Evolutionary conservation across 2,329 filamentous ascomycete species (phyloP).

Genomic region (Cordyceps militaris): DNA sequence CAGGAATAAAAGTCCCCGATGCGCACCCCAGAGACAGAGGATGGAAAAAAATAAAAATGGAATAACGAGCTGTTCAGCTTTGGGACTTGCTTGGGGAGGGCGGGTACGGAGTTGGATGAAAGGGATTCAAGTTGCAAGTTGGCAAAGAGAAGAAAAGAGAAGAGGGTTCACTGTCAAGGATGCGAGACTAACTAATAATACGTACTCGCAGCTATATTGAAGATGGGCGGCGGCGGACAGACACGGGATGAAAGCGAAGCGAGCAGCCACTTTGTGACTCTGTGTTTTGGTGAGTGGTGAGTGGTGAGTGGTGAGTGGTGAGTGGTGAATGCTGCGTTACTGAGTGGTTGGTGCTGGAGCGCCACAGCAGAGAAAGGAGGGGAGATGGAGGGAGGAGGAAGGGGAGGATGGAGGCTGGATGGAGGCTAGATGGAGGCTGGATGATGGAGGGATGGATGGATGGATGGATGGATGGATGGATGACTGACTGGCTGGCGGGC

Average conservation of each 20-base stretch:
- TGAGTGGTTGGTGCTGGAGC: not conserved
- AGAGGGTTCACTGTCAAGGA: conserved; percentile 3
- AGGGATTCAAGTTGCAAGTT: not conserved
- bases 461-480: not conserved
- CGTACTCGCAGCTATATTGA: not conserved
- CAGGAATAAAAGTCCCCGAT: not conserved
- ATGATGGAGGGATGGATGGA: not conserved
- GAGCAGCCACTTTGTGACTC: not conserved
- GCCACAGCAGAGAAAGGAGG: not conserved
- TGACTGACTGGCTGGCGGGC: no score
- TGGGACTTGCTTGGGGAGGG: no score
- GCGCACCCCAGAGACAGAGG: not conserved
- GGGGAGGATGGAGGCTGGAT: not conserved
- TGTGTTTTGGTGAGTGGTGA: no score
- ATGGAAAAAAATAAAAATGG: not conserved
- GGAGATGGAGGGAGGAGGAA: not conserved
- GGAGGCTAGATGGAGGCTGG: not conserved
- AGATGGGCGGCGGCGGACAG: not conserved
- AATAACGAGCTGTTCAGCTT: not conserved
- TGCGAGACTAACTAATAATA: conserved; percentile 7
- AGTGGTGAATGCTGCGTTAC: no score
- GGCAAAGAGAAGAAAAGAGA: no score
- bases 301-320: no score
- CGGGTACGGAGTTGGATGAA: no score
- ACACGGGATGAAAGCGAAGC: conserved; percentile 8